A percentile compares a stretch with the other conserved stretches of the same genome.
phyloP scores from a whole-genome alignment of 2,329 filamentous ascomycete genomes.

The Pestalotiopsis sp. region DNA sequence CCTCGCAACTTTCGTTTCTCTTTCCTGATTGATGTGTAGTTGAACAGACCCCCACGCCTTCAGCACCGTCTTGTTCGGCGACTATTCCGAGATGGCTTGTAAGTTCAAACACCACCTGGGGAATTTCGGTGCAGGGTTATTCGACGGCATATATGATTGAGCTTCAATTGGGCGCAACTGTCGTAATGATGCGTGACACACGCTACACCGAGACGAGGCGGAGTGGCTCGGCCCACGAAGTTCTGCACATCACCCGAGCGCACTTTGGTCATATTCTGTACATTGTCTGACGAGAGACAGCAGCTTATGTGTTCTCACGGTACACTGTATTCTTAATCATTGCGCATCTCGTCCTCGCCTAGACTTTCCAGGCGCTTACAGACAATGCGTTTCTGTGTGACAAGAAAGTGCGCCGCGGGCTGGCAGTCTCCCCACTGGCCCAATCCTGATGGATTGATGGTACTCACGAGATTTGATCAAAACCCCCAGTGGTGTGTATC shows the following conservation, averaged over 20 bases:
- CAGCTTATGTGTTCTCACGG: constrained; percentile 16
- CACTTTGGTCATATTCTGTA: neutral
- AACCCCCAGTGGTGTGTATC: neutral
- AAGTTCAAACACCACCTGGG: neutral
- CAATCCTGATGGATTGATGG: neutral
- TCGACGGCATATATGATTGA: too few relatives aligned
- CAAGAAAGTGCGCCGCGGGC: neutral
- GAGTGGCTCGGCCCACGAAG: neutral
- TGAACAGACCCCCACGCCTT: neutral
- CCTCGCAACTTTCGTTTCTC: neutral
- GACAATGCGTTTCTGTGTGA: neutral
- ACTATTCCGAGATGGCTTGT: neutral
- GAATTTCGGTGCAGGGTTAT: too few relatives aligned
- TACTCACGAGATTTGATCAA: neutral
- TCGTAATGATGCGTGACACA: neutral
- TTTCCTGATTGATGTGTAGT: neutral
- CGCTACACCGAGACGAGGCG: neutral
- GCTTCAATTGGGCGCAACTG: neutral
- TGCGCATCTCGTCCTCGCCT: constrained; percentile 14
- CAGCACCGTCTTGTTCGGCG: neutral
- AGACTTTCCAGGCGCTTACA: neutral
- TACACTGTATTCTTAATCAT: constrained; percentile 6
- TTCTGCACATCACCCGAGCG: neutral
- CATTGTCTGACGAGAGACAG: constrained; percentile 7
- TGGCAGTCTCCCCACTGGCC: neutral